These are phyloP conservation scores for Podila verticillata DNA, from an alignment of 192 early-diverging fungal genomes.

Conservation along the genomic window DNA sequence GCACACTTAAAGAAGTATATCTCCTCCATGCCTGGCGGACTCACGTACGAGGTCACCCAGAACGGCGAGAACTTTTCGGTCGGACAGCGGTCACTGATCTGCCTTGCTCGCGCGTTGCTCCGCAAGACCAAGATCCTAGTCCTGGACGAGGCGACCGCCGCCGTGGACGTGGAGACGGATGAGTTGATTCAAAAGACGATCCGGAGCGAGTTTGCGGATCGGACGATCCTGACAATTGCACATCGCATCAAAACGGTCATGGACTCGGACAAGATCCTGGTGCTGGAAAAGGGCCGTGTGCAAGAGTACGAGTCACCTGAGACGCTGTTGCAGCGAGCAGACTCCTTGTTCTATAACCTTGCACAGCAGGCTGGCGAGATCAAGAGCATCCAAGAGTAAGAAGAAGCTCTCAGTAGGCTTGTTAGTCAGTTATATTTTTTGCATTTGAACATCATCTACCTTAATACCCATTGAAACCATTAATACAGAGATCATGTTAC, in stretches of 20 bases:
- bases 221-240: slow-evolving; percentile 90
- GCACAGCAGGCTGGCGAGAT: slow-evolving; percentile 41
- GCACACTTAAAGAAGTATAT: slow-evolving; percentile 77
- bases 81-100: slow-evolving; percentile 79
- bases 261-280: slow-evolving; percentile 86
- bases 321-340: slow-evolving; percentile 50
- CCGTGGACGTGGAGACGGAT: slow-evolving; percentile 90
- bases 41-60: slow-evolving; percentile 77
- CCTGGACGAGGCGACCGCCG: slow-evolving; percentile 60
- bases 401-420: too few relatives aligned
- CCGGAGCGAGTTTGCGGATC: slow-evolving; percentile 75
- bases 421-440: too few relatives aligned
- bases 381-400: background rate
- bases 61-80: slow-evolving; percentile 90
- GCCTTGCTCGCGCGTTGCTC: slow-evolving; percentile 79
- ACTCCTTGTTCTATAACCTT: slow-evolving; percentile 20
- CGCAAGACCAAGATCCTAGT: slow-evolving; percentile 63
- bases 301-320: slow-evolving; percentile 63
- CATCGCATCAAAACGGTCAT: slow-evolving; percentile 89
- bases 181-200: slow-evolving; percentile 89
- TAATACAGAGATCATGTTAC: too few relatives aligned
- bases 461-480: too few relatives aligned
- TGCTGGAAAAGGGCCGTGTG: slow-evolving; percentile 60
- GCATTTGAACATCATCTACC: too few relatives aligned
- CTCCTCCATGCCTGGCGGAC: slow-evolving; percentile 66